phyloP scores from a whole-genome alignment of 441 rosid species.

The Eruca vesicaria region DNA sequence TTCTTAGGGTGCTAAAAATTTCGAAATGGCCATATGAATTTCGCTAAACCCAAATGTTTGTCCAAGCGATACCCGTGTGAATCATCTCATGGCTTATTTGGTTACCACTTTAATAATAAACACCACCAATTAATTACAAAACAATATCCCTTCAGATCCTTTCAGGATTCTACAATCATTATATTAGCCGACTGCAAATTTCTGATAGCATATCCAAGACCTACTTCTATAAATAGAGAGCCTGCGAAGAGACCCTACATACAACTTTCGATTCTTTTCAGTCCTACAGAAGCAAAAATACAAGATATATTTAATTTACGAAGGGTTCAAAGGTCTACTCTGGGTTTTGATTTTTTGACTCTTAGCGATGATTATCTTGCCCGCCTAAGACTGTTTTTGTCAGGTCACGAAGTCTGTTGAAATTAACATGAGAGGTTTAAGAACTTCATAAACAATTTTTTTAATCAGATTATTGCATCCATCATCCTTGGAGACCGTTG shows the following conservation, averaged over 20 bases:
- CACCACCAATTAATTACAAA: not conserved
- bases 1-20: too few relatives aligned
- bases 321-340: not conserved
- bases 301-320: not conserved
- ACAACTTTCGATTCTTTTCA: not conserved
- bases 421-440: too few relatives aligned
- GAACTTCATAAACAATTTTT: too few relatives aligned
- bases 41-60: not conserved
- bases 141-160: not conserved
- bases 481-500: slow-evolving; percentile 71
- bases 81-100: too few relatives aligned
- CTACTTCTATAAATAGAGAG: not conserved
- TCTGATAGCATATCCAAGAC: not conserved
- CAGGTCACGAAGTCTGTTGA: not conserved
- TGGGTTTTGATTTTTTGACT: not conserved
- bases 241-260: not conserved
- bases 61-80: not conserved
- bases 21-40: too few relatives aligned
- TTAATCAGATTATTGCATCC: slow-evolving; percentile 46
- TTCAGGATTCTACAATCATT: not conserved
- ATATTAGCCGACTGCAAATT: too few relatives aligned
- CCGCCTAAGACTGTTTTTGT: too few relatives aligned
- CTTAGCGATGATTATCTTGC: not conserved
- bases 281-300: not conserved
- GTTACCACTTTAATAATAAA: too few relatives aligned